phyloP scores from a whole-genome alignment of 2,329 filamentous ascomycete species.

The Xylaria sp. region DNA sequence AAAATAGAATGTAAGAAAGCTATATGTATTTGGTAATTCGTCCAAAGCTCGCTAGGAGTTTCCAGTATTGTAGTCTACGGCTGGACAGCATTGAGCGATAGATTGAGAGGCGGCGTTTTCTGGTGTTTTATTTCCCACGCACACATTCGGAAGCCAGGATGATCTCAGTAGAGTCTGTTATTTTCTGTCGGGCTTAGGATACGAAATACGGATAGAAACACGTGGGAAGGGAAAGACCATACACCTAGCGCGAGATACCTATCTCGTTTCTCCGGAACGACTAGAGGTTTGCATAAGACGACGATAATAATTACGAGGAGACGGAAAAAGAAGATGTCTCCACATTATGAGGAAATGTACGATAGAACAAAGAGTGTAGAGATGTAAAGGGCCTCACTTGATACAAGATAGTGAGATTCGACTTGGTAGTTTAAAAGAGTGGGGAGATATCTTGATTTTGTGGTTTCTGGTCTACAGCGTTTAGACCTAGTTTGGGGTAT shows the following conservation, averaged over 20 bases:
- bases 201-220: neutral
- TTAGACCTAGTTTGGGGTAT: neutral
- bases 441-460: neutral
- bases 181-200: neutral
- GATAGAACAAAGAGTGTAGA: neutral
- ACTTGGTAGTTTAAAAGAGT: neutral
- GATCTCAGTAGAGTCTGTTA: neutral
- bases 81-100: constrained; percentile 5
- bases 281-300: neutral
- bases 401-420: neutral
- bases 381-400: neutral
- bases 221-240: neutral
- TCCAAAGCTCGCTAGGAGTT: neutral
- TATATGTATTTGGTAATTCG: constrained; percentile 9
- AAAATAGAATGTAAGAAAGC: constrained; percentile 7
- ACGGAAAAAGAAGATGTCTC: neutral
- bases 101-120: constrained; percentile 12
- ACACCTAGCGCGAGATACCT: neutral
- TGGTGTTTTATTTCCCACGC: neutral
- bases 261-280: neutral
- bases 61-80: neutral
- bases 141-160: neutral
- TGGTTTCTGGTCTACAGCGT: neutral
- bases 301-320: neutral
- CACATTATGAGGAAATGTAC: neutral